Conservation (phyloP, 768 basidiomycete genomes). For the Hirschioporus abietinus region DNA sequence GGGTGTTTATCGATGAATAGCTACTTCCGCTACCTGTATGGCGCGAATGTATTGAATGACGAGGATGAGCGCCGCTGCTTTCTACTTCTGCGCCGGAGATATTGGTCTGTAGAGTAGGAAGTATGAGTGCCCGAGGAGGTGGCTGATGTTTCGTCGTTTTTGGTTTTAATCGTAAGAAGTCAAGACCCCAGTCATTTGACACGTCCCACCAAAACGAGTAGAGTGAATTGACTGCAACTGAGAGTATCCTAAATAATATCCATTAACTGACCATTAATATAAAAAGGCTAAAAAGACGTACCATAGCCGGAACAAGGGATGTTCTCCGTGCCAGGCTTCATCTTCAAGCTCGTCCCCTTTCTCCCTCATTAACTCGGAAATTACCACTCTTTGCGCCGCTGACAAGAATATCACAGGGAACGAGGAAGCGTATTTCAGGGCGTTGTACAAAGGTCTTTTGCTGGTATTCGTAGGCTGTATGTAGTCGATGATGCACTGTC, state of each 20-base stretch:
- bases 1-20: slow-evolving; percentile 9
- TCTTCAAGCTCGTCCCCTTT: slow-evolving; percentile 39
- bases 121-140: slow-evolving; percentile 6
- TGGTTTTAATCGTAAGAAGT: slow-evolving; percentile 47
- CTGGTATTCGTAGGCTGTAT: slow-evolving; percentile 54
- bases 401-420: slow-evolving; percentile 96
- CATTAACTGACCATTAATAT: slow-evolving; percentile 5
- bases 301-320: slow-evolving; percentile 82
- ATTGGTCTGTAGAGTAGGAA: slow-evolving; percentile 10
- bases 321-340: slow-evolving; percentile 67
- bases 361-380: slow-evolving; percentile 48
- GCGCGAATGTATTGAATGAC: slow-evolving; percentile 7
- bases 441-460: slow-evolving; percentile 79
- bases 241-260: slow-evolving; percentile 57
- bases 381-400: slow-evolving; percentile 76
- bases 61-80: slow-evolving; percentile 10
- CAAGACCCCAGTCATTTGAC: slow-evolving; percentile 95
- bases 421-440: slow-evolving; percentile 92
- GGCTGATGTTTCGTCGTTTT: slow-evolving; percentile 21
- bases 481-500: slow-evolving; percentile 92
- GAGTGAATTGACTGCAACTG: slow-evolving; percentile 80
- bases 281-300: slow-evolving; percentile 27
- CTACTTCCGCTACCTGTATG: background rate
- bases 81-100: slow-evolving; percentile 2
- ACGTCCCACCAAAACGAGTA: slow-evolving; percentile 99